Percentiles rank a stretch among this genome's conserved stretches.
Conservation (phyloP, 768 basidiomycete species). For the Serpula lacrymans region DNA sequence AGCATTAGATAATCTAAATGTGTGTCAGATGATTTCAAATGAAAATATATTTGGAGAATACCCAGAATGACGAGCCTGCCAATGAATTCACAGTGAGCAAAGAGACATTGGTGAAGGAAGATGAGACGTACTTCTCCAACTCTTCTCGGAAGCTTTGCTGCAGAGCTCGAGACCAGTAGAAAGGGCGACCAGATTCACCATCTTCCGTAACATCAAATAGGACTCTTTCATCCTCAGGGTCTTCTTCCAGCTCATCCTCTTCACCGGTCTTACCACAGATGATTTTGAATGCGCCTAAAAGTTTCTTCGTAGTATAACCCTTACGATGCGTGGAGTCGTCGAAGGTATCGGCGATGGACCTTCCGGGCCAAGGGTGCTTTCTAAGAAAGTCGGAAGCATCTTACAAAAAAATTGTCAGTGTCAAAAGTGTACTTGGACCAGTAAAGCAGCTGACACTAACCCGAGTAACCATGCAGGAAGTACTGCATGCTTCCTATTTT, state of each 20-base stretch:
- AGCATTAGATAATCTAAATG: constrained; percentile 82
- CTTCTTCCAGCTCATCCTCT: constrained; percentile 68
- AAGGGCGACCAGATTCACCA: constrained; percentile 52
- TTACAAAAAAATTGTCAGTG: constrained; percentile 18
- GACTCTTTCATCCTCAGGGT: constrained; percentile 70
- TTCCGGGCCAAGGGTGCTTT: constrained; percentile 85
- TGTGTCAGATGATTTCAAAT: constrained; percentile 5
- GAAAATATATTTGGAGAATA: constrained; percentile 21
- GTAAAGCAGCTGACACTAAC: constrained; percentile 28
- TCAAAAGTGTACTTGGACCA: neutral
- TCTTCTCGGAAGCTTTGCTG: constrained; percentile 86
- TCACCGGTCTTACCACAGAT: constrained; percentile 85
- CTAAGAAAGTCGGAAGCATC: constrained; percentile 88
- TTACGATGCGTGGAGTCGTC: constrained; percentile 80
- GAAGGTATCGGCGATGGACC: constrained; percentile 80
- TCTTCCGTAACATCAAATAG: constrained; percentile 67
- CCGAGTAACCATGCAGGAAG: constrained; percentile 81
- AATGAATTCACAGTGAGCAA: constrained; percentile 9
- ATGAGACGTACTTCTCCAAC: constrained; percentile 68
- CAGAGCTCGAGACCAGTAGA: constrained; percentile 78
- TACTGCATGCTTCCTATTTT: constrained; percentile 92
- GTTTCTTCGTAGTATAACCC: constrained; percentile 63
- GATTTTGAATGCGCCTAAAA: constrained; percentile 65
- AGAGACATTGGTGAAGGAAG: neutral
- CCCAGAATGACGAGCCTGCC: constrained; percentile 79